These are phyloP conservation scores for Chrysoporthe deuterocubensis DNA, from an alignment of 2,329 filamentous ascomycete species.

Conservation along the genomic window DNA sequence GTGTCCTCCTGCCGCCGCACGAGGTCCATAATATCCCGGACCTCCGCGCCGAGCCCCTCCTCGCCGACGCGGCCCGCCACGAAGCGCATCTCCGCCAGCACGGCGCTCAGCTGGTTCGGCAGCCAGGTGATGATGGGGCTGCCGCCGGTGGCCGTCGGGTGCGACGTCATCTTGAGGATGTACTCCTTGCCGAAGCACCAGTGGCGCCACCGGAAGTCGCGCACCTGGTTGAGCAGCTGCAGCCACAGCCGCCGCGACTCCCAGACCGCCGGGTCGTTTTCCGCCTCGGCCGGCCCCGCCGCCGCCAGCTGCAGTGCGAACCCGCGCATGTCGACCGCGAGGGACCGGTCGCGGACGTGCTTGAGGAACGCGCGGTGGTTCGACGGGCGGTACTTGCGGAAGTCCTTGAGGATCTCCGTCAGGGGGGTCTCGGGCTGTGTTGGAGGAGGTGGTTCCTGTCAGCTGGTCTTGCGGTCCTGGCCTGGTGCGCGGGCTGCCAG, in stretches of 20 bases:
- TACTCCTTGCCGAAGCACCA: conserved; percentile 88
- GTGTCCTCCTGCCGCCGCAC: conserved; percentile 67
- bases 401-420: conserved; percentile 85
- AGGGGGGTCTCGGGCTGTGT: conserved; percentile 74
- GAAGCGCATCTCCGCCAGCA: conserved; percentile 70
- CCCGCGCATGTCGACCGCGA: conserved; percentile 57
- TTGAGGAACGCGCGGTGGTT: conserved; percentile 87
- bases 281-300: conserved; percentile 33
- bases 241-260: conserved; percentile 65
- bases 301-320: conserved; percentile 54
- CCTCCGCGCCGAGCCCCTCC: conserved; percentile 51
- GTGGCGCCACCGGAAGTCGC: conserved; percentile 82
- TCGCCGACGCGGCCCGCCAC: conserved; percentile 52
- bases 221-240: conserved; percentile 71
- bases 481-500: background rate
- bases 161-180: conserved; percentile 75
- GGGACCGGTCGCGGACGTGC: conserved; percentile 62
- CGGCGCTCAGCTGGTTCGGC: conserved; percentile 78
- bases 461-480: too few relatives aligned
- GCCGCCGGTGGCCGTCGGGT: conserved; percentile 80
- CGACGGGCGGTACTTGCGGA: conserved; percentile 84
- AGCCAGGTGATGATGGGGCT: conserved; percentile 85
- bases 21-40: conserved; percentile 68
- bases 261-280: conserved; percentile 53
- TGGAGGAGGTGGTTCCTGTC: background rate